phyloP scores from a whole-genome alignment of 176 grass and related monocot genomes.

The Oryza coarctata region DNA sequence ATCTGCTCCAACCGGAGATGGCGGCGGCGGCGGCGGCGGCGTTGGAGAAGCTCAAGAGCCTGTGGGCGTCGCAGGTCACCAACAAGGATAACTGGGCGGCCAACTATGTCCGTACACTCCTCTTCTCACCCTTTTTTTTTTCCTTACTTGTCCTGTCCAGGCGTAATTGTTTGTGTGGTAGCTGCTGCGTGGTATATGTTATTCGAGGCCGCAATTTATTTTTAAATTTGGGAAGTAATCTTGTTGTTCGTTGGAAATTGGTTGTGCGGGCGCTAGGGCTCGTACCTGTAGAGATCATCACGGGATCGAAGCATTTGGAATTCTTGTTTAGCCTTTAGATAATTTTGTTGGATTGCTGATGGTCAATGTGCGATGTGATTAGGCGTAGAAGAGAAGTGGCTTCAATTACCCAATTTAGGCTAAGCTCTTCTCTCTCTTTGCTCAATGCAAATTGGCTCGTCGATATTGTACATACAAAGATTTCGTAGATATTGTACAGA shows the following conservation, averaged over 20 bases:
- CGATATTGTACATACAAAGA: too few species aligned
- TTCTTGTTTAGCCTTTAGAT: too few species aligned
- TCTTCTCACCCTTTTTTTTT: not conserved
- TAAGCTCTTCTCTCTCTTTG: too few species aligned
- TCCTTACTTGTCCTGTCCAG: not conserved
- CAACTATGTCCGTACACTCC: conserved; percentile 42
- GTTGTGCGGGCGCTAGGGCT: not conserved
- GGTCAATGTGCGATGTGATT: not conserved
- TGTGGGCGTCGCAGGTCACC: conserved; percentile 63
- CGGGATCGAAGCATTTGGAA: not conserved
- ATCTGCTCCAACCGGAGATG: conserved; percentile 23
- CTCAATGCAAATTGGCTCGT: not conserved
- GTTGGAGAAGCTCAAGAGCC: conserved; percentile 47
- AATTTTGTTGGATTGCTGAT: not conserved
- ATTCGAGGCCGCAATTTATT: not conserved
- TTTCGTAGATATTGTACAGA: not conserved
- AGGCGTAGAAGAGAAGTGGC: not conserved
- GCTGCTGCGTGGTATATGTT: not conserved
- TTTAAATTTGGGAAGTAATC: too few species aligned
- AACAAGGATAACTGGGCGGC: conserved; percentile 55
- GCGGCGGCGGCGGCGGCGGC: too few species aligned
- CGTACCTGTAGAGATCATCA: not conserved
- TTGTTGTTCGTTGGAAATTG: not conserved
- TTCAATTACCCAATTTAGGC: too few species aligned
- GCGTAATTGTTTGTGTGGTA: not conserved